These are phyloP conservation scores for Rauvolfia tetraphylla DNA, from an alignment of 257 asterid genomes.

Conservation along the genomic window DNA sequence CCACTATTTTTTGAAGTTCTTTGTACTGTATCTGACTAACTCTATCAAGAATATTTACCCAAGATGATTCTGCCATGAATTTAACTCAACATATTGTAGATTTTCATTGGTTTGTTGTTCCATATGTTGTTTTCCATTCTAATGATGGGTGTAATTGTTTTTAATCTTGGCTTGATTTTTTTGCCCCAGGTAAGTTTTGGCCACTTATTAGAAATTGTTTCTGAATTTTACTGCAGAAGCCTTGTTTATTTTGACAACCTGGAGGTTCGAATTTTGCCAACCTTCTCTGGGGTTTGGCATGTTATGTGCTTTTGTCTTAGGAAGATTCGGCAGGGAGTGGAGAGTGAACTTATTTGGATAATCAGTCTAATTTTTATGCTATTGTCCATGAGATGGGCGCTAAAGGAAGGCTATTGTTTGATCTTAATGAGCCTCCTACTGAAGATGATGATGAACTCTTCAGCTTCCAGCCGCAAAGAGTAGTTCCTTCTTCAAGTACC, in stretches of 20 bases:
- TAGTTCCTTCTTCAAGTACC: slow-evolving; percentile 76
- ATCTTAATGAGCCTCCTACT: slow-evolving; percentile 93
- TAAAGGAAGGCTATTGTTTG: slow-evolving; percentile 84
- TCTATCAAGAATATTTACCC: not conserved
- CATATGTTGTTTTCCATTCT: not conserved
- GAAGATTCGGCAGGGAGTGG: slow-evolving; percentile 38
- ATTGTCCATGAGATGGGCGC: slow-evolving; percentile 80
- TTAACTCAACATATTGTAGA: not conserved
- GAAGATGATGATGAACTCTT: slow-evolving; percentile 65
- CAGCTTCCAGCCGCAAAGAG: slow-evolving; percentile 85
- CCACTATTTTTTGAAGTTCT: not conserved
- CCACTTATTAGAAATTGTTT: not conserved
- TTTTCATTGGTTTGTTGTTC: not conserved
- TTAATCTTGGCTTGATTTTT: too few species aligned
- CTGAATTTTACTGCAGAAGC: slow-evolving; percentile 18
- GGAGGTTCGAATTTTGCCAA: slow-evolving; percentile 36
- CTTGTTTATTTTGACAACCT: slow-evolving; percentile 23
- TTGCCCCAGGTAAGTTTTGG: not conserved
- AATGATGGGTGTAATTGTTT: not conserved
- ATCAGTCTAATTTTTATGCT: slow-evolving; percentile 50
- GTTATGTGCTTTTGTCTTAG: slow-evolving; percentile 46
- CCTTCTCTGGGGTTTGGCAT: slow-evolving; percentile 43
- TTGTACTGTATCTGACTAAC: not conserved
- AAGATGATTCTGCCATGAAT: not conserved
- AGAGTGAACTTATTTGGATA: slow-evolving; percentile 34